These are phyloP conservation scores for Gloeopeniophorella convolvens DNA, from an alignment of 768 basidiomycete species.

Conservation along the genomic window DNA sequence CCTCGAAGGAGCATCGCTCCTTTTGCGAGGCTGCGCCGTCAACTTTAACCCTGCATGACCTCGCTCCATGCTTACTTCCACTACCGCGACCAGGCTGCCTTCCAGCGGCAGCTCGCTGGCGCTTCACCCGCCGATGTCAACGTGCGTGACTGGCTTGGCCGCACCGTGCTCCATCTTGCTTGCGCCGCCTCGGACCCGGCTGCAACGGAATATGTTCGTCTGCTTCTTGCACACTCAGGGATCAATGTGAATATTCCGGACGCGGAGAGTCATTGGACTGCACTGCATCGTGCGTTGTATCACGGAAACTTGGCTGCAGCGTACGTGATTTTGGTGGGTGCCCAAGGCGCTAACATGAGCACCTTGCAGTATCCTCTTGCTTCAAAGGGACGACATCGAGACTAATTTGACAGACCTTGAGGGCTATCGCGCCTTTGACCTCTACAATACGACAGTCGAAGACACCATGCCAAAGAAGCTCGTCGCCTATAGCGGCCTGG, in stretches of 20 bases:
- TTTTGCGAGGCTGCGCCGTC: background rate
- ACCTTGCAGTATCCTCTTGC: conserved; percentile 54
- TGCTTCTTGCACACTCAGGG: conserved; percentile 67
- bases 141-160: conserved; percentile 61
- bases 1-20: conserved; percentile 2
- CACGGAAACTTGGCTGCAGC: conserved; percentile 66
- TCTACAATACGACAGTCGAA: conserved; percentile 56
- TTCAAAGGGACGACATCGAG: conserved; percentile 72
- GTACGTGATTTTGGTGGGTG: conserved; percentile 37
- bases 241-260: conserved; percentile 80
- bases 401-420: conserved; percentile 70
- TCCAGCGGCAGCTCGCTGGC: conserved; percentile 56
- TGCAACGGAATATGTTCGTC: conserved; percentile 67
- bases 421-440: conserved; percentile 86
- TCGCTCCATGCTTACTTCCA: conserved; percentile 73
- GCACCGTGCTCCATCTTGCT: conserved; percentile 78
- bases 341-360: background rate
- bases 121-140: conserved; percentile 51
- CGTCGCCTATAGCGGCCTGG: conserved; percentile 29
- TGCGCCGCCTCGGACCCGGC: conserved; percentile 44
- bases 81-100: conserved; percentile 66
- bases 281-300: conserved; percentile 84
- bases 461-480: conserved; percentile 14
- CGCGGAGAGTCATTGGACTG: conserved; percentile 83
- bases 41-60: conserved; percentile 48